phyloP scores from a whole-genome alignment of 2,329 filamentous ascomycete genomes.

The Stenocarpella maydis region DNA sequence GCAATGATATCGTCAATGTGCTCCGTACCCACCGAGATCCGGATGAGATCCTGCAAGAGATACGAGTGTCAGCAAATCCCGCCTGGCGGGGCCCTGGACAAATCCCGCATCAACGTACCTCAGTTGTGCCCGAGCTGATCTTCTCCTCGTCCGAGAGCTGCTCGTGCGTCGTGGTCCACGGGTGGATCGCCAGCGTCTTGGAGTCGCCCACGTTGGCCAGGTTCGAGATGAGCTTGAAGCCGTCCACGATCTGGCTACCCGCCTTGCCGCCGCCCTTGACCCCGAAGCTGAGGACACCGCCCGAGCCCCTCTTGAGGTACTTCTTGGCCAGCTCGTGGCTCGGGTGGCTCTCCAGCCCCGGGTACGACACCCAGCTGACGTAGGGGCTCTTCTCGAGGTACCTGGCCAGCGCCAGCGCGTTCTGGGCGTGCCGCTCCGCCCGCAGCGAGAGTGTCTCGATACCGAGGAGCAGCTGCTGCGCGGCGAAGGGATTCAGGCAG shows the following conservation, averaged over 20 bases:
- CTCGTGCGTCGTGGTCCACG: constrained; percentile 94
- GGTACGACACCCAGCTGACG: constrained; percentile 94
- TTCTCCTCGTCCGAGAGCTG: constrained; percentile 88
- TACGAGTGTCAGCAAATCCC: background rate
- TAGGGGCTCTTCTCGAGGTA: constrained; percentile 86
- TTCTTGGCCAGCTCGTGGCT: constrained; percentile 84
- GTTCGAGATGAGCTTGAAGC: constrained; percentile 94
- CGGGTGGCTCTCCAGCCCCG: constrained; percentile 82
- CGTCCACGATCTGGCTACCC: constrained; percentile 88
- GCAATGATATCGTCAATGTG: constrained; percentile 97
- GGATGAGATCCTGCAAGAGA: constrained; percentile 75
- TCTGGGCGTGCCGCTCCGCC: constrained; percentile 85
- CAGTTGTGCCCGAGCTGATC: constrained; percentile 80
- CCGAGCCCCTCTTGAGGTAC: constrained; percentile 85
- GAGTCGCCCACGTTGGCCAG: constrained; percentile 95
- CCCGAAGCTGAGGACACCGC: constrained; percentile 91
- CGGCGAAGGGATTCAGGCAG: constrained; percentile 86
- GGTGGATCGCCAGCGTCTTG: constrained; percentile 94
- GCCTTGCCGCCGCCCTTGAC: constrained; percentile 88
- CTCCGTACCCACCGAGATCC: constrained; percentile 94
- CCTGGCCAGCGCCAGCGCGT: constrained; percentile 79
- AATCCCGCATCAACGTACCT: constrained; percentile 52
- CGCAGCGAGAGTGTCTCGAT: constrained; percentile 89
- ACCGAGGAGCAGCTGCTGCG: constrained; percentile 90
- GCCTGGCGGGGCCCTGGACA: background rate